Conservation (phyloP, 2,329 filamentous ascomycete species). For the Cryphonectria parasitica region DNA sequence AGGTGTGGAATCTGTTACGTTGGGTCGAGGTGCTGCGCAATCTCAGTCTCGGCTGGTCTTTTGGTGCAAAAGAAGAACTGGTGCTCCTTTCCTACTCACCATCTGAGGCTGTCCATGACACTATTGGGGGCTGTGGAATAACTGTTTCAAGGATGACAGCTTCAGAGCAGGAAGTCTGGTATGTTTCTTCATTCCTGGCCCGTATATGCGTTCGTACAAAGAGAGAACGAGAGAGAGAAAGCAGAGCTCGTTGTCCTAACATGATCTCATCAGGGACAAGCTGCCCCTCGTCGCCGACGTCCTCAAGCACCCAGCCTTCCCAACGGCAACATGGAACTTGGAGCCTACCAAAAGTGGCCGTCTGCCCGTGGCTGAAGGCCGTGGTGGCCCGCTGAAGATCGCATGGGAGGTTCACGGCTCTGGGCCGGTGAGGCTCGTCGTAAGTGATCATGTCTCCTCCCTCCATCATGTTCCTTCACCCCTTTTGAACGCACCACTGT, state of each 20-base stretch:
- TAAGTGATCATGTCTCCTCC: conserved; percentile 49
- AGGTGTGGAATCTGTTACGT: background rate
- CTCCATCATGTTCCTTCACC: background rate
- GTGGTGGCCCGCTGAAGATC: conserved; percentile 77
- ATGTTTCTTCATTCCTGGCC: background rate
- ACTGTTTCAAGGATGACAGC: conserved; percentile 1
- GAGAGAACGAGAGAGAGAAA: background rate
- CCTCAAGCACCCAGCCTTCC: conserved; percentile 67
- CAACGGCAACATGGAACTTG: conserved; percentile 70
- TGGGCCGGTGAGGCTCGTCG: conserved; percentile 72
- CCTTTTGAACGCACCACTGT: conserved; percentile 7
- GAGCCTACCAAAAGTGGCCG: conserved; percentile 66
- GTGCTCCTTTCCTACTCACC: background rate
- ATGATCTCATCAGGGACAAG: conserved; percentile 17
- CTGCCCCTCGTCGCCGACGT: conserved; percentile 60
- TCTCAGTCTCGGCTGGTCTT: background rate
- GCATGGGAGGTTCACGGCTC: conserved; percentile 80
- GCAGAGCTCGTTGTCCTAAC: background rate
- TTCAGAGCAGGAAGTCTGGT: conserved; percentile 24
- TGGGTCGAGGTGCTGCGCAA: background rate
- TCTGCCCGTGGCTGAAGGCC: conserved; percentile 65
- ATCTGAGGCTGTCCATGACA: background rate
- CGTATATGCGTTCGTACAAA: background rate
- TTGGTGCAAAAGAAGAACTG: background rate
- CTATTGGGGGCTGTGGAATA: background rate